Base-by-base conservation (phyloP, 306 rosid genomes). In the Sicyos baderoa region DNA sequence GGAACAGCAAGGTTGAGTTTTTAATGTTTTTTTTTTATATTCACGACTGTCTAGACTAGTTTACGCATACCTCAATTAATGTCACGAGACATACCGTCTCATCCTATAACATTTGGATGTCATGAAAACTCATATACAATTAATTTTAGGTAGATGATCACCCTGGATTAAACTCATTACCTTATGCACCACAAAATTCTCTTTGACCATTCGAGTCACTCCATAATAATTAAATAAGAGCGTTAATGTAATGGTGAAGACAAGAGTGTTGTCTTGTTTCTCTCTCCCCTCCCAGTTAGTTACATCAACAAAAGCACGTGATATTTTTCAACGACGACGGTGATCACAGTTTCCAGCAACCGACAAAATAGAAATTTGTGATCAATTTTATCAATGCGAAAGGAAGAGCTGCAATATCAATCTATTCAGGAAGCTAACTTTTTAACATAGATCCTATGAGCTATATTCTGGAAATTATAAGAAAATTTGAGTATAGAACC, bases 291-390 rank as follows among this genome's bases (percentile, higher is more conserved):
- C 29, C 4, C 23, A 48, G 42, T 23, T 72, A 47, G 63, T 72
- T 22, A 52, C 44, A 63, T 65, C 76, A 27, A 68, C 55, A 67
- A 68, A 71, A 57, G 51, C 67, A 68, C 60, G 70, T 56, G 65
- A 75, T 77, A 54, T 50, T 10, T 25, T 45, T 4, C 49, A 59
- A 65, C 76, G 22, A 42, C 56, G 22, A 25, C 37, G 55, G 71
- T 74, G 74, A 32, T 57, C 66, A 53, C 21, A 45, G 70, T 72
- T 73, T 65, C 62, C 73, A 49, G 71, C 75, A 62, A 80, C 77
- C 76, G 73, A 75, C 63, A 54, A 71, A 68, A 45, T 5, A 42
- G 54, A 73, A 60, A 81, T 76, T 53, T 53, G 64, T 14, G 51
- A 8, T 72, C 23, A 60, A 19, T 11, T 48, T 56, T 37, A 25